Conservation (phyloP, 306 rosid species). For the Cucurbita ficifolia region DNA sequence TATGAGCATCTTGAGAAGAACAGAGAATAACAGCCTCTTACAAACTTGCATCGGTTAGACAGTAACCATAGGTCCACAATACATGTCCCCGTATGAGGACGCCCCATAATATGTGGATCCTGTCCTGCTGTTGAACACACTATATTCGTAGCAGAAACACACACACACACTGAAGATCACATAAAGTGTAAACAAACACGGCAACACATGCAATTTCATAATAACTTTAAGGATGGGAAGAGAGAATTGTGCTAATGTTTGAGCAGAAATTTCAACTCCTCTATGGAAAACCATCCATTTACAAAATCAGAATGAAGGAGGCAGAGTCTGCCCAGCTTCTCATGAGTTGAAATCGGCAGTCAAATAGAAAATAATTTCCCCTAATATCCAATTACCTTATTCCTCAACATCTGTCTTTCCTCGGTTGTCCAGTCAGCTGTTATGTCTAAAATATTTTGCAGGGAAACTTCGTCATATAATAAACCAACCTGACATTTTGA, state of each 20-base stretch:
- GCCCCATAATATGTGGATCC: background rate
- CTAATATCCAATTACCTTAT: conserved; percentile 44
- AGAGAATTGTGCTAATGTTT: background rate
- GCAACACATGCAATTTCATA: background rate
- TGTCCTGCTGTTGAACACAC: background rate
- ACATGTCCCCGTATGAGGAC: background rate
- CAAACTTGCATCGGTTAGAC: background rate
- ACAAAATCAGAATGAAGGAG: background rate
- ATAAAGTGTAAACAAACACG: background rate
- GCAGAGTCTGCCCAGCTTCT: background rate
- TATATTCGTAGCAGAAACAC: background rate
- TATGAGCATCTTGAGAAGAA: background rate
- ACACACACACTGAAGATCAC: background rate
- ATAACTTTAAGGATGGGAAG: background rate
- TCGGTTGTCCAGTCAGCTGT: conserved; percentile 83
- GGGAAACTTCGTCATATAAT: conserved; percentile 68
- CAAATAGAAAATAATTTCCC: background rate
- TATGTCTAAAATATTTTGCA: conserved; percentile 65
- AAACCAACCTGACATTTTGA: conserved; percentile 69
- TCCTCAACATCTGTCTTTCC: conserved; percentile 84
- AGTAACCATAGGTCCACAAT: background rate
- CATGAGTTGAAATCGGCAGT: background rate
- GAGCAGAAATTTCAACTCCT: background rate
- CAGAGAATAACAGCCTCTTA: background rate
- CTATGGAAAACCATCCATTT: background rate